Percentiles rank a stretch among this genome's conserved stretches.
phyloP scores from a whole-genome alignment of 2,329 filamentous ascomycete genomes.

The Alternaria tenuissima region DNA sequence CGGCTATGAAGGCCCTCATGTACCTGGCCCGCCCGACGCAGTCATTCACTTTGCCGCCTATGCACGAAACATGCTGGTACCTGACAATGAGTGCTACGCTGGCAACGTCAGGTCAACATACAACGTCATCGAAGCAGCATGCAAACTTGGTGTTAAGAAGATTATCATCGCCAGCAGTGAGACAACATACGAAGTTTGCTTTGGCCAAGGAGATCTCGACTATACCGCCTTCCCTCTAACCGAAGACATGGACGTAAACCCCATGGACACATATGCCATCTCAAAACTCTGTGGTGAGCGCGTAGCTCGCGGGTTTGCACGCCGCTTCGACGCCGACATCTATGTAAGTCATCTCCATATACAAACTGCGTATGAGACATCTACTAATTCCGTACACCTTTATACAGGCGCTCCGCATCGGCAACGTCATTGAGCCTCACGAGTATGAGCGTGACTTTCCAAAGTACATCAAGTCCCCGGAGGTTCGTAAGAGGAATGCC shows the following conservation, averaged over 20 bases:
- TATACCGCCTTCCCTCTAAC: constrained; percentile 67
- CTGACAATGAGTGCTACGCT: constrained; percentile 67
- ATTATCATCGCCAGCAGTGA: constrained; percentile 68
- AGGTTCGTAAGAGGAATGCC: constrained; percentile 63
- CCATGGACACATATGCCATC: constrained; percentile 69
- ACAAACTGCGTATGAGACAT: background rate
- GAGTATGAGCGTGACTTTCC: constrained; percentile 66
- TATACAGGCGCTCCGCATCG: constrained; percentile 61
- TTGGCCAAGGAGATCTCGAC: constrained; percentile 65
- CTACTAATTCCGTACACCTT: background rate
- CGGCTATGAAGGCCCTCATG: constrained; percentile 56
- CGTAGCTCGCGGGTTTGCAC: constrained; percentile 64
- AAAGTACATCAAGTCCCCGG: constrained; percentile 60
- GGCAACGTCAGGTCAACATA: constrained; percentile 65
- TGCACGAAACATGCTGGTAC: constrained; percentile 67
- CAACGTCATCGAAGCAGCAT: constrained; percentile 70
- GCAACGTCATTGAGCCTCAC: constrained; percentile 68
- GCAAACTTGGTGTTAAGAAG: constrained; percentile 68
- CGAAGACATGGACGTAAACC: constrained; percentile 66
- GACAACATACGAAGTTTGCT: constrained; percentile 69
- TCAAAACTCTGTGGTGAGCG: constrained; percentile 68
- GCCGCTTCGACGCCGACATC: constrained; percentile 65
- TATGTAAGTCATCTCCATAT: constrained; percentile 48
- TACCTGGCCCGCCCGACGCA: constrained; percentile 62
- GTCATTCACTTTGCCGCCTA: constrained; percentile 69